These are phyloP conservation scores for Dalechampia spathulata DNA, from an alignment of 441 rosid species.

Conservation along the genomic window DNA sequence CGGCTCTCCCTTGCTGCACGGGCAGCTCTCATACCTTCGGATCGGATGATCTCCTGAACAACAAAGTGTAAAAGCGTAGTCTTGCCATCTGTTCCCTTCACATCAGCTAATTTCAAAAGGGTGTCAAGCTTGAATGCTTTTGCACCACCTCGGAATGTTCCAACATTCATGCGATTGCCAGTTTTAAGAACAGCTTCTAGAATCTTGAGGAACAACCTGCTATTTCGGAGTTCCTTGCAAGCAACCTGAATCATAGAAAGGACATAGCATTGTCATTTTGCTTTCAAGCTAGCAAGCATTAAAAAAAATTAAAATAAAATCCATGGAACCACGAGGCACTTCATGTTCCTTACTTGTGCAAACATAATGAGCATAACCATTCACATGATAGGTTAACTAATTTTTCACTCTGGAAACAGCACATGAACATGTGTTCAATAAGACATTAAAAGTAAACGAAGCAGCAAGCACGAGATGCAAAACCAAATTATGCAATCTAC, in stretches of 20 bases:
- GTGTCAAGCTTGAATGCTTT: constrained; percentile 98
- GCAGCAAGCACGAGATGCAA: constrained; percentile 8
- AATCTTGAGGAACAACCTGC: constrained; percentile 86
- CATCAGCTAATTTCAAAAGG: constrained; percentile 86
- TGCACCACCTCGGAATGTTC: constrained; percentile 96
- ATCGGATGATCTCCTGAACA: constrained; percentile 86
- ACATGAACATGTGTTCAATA: too few relatives aligned
- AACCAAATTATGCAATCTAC: constrained; percentile 29
- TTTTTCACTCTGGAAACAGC: too few relatives aligned
- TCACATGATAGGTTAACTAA: neutral
- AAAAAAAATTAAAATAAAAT: too few relatives aligned
- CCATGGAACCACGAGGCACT: constrained; percentile 3
- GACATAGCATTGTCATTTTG: constrained; percentile 11
- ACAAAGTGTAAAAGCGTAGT: constrained; percentile 98
- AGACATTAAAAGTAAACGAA: neutral
- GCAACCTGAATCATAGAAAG: constrained; percentile 51
- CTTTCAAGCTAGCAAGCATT: constrained; percentile 7
- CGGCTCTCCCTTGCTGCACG: constrained; percentile 55
- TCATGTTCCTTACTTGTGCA: neutral
- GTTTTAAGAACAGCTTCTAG: constrained; percentile 99
- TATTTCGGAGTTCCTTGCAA: constrained; percentile 71
- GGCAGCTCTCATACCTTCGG: constrained; percentile 85
- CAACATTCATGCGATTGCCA: constrained; percentile 98
- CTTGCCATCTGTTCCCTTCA: constrained; percentile 93
- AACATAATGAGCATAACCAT: neutral